A percentile compares a stretch with the other conserved stretches of the same genome.
Conservation (phyloP, 2,329 filamentous ascomycete genomes). For the Colletotrichum sp. region DNA sequence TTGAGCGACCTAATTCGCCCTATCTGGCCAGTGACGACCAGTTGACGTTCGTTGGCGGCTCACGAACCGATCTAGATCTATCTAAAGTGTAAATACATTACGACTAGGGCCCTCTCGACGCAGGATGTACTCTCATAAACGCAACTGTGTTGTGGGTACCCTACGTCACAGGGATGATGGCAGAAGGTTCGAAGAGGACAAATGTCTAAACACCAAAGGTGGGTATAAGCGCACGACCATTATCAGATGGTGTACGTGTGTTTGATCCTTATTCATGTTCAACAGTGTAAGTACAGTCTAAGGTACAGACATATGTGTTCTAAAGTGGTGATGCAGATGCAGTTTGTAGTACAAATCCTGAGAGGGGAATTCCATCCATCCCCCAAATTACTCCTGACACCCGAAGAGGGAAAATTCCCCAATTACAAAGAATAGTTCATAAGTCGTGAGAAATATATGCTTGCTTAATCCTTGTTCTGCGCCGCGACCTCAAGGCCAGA, state of each 20-base stretch:
- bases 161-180: constrained; percentile 11
- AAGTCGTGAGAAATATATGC: not conserved
- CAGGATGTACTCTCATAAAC: not conserved
- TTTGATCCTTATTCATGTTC: not conserved
- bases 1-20: not conserved
- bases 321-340: not conserved
- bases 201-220: not conserved
- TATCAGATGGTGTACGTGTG: not conserved
- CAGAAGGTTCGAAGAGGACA: not conserved
- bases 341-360: not conserved
- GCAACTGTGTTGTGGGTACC: not conserved
- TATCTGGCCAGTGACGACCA: not conserved
- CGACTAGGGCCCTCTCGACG: not conserved
- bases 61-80: not conserved
- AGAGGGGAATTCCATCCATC: not conserved
- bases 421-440: not conserved
- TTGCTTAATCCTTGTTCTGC: not conserved
- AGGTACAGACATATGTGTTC: not conserved
- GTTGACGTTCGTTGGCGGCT: not conserved
- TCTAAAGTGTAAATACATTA: not conserved
- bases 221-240: not conserved
- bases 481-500: constrained; percentile 58
- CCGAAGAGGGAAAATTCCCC: not conserved
- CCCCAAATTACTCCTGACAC: not conserved
- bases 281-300: not conserved